A percentile compares a stretch with the other conserved stretches of the same genome.
phyloP scores from a whole-genome alignment of 352 stramenopile species.

The Blastocystis sp. region DNA sequence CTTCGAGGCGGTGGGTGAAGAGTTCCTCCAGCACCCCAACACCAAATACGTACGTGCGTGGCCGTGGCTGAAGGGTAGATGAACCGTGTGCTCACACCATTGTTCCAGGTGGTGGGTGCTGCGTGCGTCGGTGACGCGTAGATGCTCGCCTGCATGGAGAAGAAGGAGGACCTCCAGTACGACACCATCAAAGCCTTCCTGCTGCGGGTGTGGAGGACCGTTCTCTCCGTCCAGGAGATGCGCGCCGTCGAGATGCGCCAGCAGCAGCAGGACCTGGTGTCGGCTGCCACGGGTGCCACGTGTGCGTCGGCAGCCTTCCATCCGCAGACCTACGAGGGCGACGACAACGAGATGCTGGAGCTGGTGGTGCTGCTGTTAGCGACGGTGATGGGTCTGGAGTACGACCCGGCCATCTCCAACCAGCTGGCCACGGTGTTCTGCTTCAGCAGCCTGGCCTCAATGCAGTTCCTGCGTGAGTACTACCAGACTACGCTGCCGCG shows the following conservation, averaged over 20 bases:
- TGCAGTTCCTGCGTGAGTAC: constrained; percentile 11
- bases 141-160: background rate
- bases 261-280: background rate
- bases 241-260: background rate
- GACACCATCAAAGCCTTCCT: background rate
- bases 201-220: background rate
- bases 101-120: background rate
- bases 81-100: background rate
- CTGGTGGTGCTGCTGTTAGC: background rate
- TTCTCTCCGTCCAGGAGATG: constrained; percentile 1
- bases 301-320: background rate
- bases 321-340: constrained; percentile 33
- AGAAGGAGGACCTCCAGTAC: background rate
- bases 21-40: background rate
- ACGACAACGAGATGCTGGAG: constrained; percentile 23
- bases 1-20: background rate
- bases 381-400: background rate
- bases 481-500: background rate
- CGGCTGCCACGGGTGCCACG: background rate
- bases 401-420: constrained; percentile 45
- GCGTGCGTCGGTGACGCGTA: background rate
- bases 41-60: background rate
- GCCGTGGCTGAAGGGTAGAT: background rate
- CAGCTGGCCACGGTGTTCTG: constrained; percentile 24
- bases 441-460: background rate